Conservation (phyloP, 768 basidiomycete genomes). For the Rubroboletus satanas region DNA sequence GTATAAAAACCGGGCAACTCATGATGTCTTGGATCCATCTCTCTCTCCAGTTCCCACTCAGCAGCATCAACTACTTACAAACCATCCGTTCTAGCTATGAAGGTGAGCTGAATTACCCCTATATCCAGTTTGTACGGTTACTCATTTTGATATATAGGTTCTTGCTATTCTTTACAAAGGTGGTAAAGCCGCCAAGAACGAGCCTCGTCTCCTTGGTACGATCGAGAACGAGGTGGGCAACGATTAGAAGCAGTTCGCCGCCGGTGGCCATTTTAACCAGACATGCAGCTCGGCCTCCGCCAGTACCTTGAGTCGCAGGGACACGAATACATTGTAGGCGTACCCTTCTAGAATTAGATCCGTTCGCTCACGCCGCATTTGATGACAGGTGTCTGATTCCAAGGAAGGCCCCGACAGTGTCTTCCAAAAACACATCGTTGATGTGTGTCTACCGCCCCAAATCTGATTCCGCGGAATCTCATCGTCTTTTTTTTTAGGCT, state of each 20-base stretch:
- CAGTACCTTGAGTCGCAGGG: conserved; percentile 67
- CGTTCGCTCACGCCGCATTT: conserved; percentile 1
- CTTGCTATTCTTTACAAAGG: conserved; percentile 75
- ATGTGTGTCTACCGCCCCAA: conserved; percentile 44
- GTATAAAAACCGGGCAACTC: conserved; percentile 19
- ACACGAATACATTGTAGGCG: conserved; percentile 67
- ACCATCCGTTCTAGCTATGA: conserved; percentile 33
- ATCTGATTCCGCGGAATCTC: conserved; percentile 6
- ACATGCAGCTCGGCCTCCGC: conserved; percentile 61
- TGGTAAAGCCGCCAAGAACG: conserved; percentile 57
- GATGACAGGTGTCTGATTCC: conserved; percentile 62
- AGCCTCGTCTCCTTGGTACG: conserved; percentile 76
- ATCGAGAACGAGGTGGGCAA: conserved; percentile 66
- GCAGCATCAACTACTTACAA: not conserved
- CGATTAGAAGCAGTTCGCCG: not conserved
- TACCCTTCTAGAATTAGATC: not conserved
- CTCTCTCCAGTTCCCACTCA: conserved; percentile 9
- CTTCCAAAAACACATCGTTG: conserved; percentile 79
- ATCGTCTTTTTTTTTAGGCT: conserved; percentile 41
- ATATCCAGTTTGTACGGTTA: not conserved
- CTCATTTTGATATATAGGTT: conserved; percentile 39
- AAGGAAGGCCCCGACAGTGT: conserved; percentile 80
- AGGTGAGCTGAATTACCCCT: conserved; percentile 29
- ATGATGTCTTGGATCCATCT: not conserved
- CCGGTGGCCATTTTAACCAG: not conserved